Conservation (phyloP, 305 asterid genomes). For the Fraxinus greggii region DNA sequence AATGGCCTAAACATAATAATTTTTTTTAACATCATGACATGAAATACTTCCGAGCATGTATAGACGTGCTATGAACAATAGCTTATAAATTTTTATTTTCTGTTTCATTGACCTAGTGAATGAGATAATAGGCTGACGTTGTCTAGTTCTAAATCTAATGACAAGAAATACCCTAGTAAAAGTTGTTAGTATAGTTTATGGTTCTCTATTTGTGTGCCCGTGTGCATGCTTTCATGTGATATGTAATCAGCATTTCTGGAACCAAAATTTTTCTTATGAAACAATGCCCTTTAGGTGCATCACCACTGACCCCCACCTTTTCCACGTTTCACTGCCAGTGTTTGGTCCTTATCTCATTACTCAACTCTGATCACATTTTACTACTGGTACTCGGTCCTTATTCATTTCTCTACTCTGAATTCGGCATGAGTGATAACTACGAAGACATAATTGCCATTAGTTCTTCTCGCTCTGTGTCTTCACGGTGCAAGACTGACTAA, state of each 20-base stretch:
- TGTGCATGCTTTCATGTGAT: neutral
- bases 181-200: neutral
- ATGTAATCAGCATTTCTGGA: neutral
- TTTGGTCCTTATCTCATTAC: neutral
- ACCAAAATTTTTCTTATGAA: neutral
- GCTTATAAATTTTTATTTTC: neutral
- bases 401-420: neutral
- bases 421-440: neutral
- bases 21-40: neutral
- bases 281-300: neutral
- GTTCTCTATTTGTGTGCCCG: neutral
- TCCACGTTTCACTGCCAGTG: neutral
- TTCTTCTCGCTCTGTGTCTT: neutral
- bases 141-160: neutral
- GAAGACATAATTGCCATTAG: neutral
- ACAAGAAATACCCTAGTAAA: neutral
- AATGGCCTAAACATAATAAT: neutral
- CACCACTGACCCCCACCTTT: neutral
- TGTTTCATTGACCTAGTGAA: neutral
- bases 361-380: neutral
- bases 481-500: neutral
- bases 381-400: neutral
- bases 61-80: neutral
- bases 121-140: neutral
- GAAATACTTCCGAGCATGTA: neutral